These are phyloP conservation scores for Solanum neorickii DNA, from an alignment of 257 asterid genomes.

Conservation along the genomic window DNA sequence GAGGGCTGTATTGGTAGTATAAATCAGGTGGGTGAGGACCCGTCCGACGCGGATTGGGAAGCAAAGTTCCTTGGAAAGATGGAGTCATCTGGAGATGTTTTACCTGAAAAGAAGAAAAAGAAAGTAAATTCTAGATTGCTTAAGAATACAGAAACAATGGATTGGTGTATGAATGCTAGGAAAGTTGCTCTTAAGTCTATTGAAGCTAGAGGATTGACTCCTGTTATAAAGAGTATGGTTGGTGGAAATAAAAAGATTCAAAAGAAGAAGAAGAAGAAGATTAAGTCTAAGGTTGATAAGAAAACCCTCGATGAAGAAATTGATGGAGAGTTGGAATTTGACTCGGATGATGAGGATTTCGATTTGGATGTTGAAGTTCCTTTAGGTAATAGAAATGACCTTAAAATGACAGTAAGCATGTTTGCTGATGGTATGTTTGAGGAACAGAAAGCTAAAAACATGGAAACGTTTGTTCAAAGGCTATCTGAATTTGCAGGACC, in stretches of 20 bases:
- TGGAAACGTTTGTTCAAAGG: constrained; percentile 65
- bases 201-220: constrained; percentile 68
- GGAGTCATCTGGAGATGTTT: constrained; percentile 6
- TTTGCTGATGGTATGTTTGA: constrained; percentile 74
- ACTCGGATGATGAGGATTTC: constrained; percentile 17
- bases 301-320: neutral
- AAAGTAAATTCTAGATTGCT: constrained; percentile 40
- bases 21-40: constrained; percentile 1
- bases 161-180: constrained; percentile 94
- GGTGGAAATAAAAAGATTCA: constrained; percentile 32
- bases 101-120: constrained; percentile 36
- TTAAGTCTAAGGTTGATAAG: constrained; percentile 21
- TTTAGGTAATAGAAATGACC: constrained; percentile 19
- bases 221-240: constrained; percentile 44
- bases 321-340: constrained; percentile 34
- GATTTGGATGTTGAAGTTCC: constrained; percentile 9
- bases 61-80: constrained; percentile 65
- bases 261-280: constrained; percentile 38
- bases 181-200: constrained; percentile 81
- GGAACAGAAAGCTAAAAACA: constrained; percentile 46
- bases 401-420: constrained; percentile 37
- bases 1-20: neutral
- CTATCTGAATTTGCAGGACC: constrained; percentile 89
- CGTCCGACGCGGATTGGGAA: constrained; percentile 42
- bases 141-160: constrained; percentile 44